Evolutionary conservation across 1,284 basidiomycete genomes (phyloP).

Genomic region (Vanrija pseudolonga): DNA sequence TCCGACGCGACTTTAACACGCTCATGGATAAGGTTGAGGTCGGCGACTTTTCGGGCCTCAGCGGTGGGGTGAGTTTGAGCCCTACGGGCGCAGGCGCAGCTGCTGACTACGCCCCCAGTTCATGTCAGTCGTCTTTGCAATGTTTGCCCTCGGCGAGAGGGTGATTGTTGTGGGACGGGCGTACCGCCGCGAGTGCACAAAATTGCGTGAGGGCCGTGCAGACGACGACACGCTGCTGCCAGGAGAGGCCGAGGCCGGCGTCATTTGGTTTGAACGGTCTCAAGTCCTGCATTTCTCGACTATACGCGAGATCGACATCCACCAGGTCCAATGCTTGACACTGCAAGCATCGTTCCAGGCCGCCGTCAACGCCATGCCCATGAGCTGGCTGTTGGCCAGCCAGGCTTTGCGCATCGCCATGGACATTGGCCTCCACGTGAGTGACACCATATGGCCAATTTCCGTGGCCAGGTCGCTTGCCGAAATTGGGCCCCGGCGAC

Average conservation of each 20-base stretch:
- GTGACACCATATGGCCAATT: constrained; percentile 37
- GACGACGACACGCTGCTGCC: constrained; percentile 32
- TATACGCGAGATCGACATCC: constrained; percentile 67
- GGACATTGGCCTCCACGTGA: constrained; percentile 81
- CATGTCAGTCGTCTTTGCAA: constrained; percentile 77
- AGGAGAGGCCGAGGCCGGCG: constrained; percentile 46
- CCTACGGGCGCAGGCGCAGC: neutral
- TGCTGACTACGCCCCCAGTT: constrained; percentile 56
- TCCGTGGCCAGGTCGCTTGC: neutral
- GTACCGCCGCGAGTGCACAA: constrained; percentile 62
- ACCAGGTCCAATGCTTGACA: constrained; percentile 82
- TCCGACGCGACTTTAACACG: constrained; percentile 64
- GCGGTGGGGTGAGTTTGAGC: constrained; percentile 13
- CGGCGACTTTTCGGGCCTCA: constrained; percentile 16
- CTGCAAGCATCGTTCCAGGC: constrained; percentile 83
- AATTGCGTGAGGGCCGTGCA: constrained; percentile 30
- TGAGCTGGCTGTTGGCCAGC: constrained; percentile 82
- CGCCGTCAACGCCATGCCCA: constrained; percentile 82
- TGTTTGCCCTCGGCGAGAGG: constrained; percentile 69
- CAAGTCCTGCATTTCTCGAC: constrained; percentile 84
- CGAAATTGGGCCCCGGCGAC: neutral
- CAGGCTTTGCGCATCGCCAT: constrained; percentile 81
- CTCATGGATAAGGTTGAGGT: constrained; percentile 61
- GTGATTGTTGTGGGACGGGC: constrained; percentile 54
- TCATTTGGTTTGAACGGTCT: constrained; percentile 52